Evolutionary conservation across 495 filamentous ascomycete genomes (phyloP).

Genomic region (Penicillium macrosclerotiorum): DNA sequence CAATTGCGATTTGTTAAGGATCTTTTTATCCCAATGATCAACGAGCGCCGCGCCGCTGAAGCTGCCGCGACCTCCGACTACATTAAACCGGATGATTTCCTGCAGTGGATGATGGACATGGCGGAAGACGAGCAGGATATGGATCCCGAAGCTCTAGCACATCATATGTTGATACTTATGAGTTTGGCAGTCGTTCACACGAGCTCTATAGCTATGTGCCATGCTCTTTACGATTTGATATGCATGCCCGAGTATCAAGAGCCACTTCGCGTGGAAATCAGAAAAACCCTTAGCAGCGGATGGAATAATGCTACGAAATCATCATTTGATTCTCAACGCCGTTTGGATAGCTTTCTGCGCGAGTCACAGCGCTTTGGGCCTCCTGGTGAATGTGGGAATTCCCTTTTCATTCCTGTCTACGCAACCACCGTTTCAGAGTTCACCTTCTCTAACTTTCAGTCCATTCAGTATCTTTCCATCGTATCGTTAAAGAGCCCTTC

Average conservation of each 20-base stretch:
- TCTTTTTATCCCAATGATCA: conserved; percentile 32
- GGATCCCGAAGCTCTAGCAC: conserved; percentile 25
- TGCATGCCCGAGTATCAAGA: conserved; percentile 26
- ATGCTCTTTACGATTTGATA: conserved; percentile 35
- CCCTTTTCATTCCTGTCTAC: not conserved
- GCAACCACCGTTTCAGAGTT: no score
- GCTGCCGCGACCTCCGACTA: conserved; percentile 17
- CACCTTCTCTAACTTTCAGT: not conserved
- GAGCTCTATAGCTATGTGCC: conserved; percentile 32
- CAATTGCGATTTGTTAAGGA: conserved; percentile 21
- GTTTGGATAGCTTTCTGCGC: conserved; percentile 38
- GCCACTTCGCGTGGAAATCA: conserved; percentile 32
- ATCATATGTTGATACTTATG: conserved; percentile 27
- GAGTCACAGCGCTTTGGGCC: conserved; percentile 37
- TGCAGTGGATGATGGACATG: conserved; percentile 42
- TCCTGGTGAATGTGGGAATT: conserved; percentile 30
- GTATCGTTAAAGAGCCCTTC: conserved; percentile 23
- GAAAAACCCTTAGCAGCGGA: conserved; percentile 17
- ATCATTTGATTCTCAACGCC: conserved; percentile 14
- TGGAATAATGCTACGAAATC: conserved; percentile 24
- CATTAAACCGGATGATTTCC: conserved; percentile 35
- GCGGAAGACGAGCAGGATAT: conserved; percentile 22
- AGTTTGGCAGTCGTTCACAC: conserved; percentile 35
- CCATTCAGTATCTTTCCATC: conserved; percentile 27
- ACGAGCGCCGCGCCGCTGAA: conserved; percentile 18